A percentile compares a stretch with the other conserved stretches of the same genome.
These are phyloP conservation scores for Coriaria nepalensis DNA, from an alignment of 306 rosid genomes.

Conservation along the genomic window DNA sequence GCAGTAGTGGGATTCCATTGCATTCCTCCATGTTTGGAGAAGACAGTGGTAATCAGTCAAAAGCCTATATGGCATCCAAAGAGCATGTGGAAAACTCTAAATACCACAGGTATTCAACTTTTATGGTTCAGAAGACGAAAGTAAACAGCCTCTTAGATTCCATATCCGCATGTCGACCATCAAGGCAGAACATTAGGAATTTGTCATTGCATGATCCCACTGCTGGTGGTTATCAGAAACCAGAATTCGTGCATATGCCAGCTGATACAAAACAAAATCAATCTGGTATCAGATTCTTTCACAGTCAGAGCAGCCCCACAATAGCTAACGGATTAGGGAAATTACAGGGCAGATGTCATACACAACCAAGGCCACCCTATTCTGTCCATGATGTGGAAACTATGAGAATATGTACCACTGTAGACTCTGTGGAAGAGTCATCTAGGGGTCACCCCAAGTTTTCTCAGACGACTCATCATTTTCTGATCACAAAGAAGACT, in stretches of 20 bases:
- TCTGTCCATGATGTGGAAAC: constrained; percentile 32
- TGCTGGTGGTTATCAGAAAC: constrained; percentile 21
- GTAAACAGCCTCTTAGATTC: constrained; percentile 26
- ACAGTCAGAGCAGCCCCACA: constrained; percentile 23
- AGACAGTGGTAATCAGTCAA: constrained; percentile 23
- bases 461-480: constrained; percentile 40
- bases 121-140: constrained; percentile 31
- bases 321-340: constrained; percentile 23
- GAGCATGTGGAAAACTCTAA: constrained; percentile 20
- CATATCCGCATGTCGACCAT: constrained; percentile 26
- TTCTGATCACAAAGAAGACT: constrained; percentile 26
- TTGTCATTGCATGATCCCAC: constrained; percentile 25
- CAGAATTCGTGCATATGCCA: constrained; percentile 22
- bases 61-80: constrained; percentile 27
- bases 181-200: constrained; percentile 24
- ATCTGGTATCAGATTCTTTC: constrained; percentile 16
- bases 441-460: constrained; percentile 34
- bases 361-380: constrained; percentile 26
- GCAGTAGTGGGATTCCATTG: constrained; percentile 27
- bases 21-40: constrained; percentile 17
- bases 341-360: constrained; percentile 21
- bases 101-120: constrained; percentile 26
- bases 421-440: constrained; percentile 38
- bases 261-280: constrained; percentile 27
- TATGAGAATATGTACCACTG: constrained; percentile 31